A percentile compares a stretch with the other conserved stretches of the same genome.
Conservation (phyloP, 2,329 filamentous ascomycete genomes). For the Corinectria fuckeliana region DNA sequence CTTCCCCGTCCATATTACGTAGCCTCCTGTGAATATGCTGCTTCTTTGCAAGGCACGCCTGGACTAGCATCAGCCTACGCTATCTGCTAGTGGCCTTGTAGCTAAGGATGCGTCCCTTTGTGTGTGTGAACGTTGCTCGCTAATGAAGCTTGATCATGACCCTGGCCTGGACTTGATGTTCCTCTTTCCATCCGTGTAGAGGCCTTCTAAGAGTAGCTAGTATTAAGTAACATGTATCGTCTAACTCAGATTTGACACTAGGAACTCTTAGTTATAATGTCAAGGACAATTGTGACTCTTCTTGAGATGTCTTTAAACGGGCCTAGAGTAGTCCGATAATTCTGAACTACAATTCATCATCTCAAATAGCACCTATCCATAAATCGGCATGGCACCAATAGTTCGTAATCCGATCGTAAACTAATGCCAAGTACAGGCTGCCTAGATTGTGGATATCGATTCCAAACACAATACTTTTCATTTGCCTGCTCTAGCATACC, state of each 20-base stretch:
- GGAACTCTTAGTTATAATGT: background rate
- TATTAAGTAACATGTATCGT: background rate
- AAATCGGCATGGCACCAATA: background rate
- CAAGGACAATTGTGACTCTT: background rate
- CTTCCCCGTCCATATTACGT: background rate
- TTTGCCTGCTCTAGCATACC: background rate
- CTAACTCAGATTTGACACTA: background rate
- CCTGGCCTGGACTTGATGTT: background rate
- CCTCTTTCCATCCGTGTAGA: background rate
- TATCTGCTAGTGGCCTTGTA: background rate
- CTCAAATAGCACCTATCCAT: background rate
- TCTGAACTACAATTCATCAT: background rate
- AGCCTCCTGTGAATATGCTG: background rate
- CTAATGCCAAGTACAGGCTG: background rate
- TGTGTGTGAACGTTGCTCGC: background rate
- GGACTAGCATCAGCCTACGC: background rate
- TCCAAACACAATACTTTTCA: background rate
- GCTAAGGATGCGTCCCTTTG: background rate
- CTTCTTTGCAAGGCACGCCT: conserved; percentile 8
- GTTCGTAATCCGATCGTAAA: background rate
- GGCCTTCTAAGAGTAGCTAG: background rate
- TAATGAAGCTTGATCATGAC: background rate
- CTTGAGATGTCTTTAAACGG: background rate
- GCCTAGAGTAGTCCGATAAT: background rate
- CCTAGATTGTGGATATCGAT: background rate